Conservation (phyloP, 129 eudicot genomes). For the Helichrysum umbraculigerum region DNA sequence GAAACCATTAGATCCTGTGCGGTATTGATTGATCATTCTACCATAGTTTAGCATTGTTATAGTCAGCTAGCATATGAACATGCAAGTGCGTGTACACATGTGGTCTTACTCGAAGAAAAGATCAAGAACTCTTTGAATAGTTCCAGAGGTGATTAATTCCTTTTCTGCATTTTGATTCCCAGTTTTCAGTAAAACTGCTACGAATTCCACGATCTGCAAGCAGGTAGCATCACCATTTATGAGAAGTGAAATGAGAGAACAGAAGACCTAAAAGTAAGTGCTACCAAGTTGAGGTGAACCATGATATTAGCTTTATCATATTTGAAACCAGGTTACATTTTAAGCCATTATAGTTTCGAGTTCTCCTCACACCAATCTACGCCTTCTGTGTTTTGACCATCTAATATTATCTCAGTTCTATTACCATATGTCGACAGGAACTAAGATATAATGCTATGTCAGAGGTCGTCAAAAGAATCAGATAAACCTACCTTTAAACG, state of each 20-base stretch:
- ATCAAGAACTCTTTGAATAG: slow-evolving; percentile 73
- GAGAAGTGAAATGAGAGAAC: neutral
- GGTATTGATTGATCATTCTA: neutral
- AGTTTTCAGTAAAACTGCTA: slow-evolving; percentile 73
- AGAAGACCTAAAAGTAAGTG: neutral
- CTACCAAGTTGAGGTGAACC: no score
- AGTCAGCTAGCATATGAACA: neutral
- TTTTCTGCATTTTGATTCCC: slow-evolving; percentile 73
- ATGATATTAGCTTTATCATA: neutral
- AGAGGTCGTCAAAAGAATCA: neutral
- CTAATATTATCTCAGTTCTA: no score
- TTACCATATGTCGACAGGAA: no score
- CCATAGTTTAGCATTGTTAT: neutral
- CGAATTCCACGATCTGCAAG: slow-evolving; percentile 79
- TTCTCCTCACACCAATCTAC: no score
- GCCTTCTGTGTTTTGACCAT: no score
- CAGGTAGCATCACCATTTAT: slow-evolving; percentile 15
- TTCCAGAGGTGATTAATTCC: slow-evolving; percentile 79
- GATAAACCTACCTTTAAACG: slow-evolving; percentile 66
- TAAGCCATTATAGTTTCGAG: no score
- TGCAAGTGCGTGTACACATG: neutral
- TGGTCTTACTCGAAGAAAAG: slow-evolving; percentile 85
- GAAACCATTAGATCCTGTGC: neutral
- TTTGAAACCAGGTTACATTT: neutral
- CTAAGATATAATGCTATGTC: neutral